Evolutionary conservation across 2,329 filamentous ascomycete species (phyloP), one percentile per base, ranked within the genome.

Genomic region (Didymella glomerata): DNA sequence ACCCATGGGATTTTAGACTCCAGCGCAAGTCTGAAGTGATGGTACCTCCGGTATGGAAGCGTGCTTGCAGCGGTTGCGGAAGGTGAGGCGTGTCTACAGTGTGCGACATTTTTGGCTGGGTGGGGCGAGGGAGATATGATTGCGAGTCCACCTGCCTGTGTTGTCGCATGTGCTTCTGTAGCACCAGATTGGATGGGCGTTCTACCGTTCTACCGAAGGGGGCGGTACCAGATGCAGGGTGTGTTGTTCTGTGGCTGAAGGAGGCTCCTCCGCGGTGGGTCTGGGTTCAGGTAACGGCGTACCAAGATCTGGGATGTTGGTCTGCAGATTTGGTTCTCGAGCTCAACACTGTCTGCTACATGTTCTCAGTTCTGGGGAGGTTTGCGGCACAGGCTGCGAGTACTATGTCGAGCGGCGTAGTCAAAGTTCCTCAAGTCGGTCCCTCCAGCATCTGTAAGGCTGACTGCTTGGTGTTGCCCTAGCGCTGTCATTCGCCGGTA

Each of bases 241-340:
- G 38, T 9, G 52, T 25, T 28, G 52, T 44, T n/a, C 20, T 54
- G 45, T 49, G 52, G 44, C 52, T 55, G 14, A n/a, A 45, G 14
- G 40, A 45, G 52, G 20, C 38, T 40, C 22, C 51, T 47, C 51
- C 24, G 34, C 32, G 34, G 40, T 50, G 47, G 53, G 47, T 36
- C 53, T 53, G 10, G 30, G 25, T 27, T 42, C 27, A 44, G 51
- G 40, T 38, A 40, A 46, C 40, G 36, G 52, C 46, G 38, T 36
- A 38, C 28, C 36, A 25, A 49, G 45, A 42, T 34, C 11, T n/a
- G 14, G 27, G n/a, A 32, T 3, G 13, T 16, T 22, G 14, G 41
- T 18, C 18, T 46, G 32, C 50, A 47, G 18, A n/a, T n/a, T n/a
- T n/a, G n/a, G n/a, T n/a, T n/a, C n/a, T n/a, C n/a, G n/a, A n/a